Percentiles rank a stretch among this genome's conserved stretches.
phyloP scores from a whole-genome alignment of 305 asterid species.

The Salvia sclarea region DNA sequence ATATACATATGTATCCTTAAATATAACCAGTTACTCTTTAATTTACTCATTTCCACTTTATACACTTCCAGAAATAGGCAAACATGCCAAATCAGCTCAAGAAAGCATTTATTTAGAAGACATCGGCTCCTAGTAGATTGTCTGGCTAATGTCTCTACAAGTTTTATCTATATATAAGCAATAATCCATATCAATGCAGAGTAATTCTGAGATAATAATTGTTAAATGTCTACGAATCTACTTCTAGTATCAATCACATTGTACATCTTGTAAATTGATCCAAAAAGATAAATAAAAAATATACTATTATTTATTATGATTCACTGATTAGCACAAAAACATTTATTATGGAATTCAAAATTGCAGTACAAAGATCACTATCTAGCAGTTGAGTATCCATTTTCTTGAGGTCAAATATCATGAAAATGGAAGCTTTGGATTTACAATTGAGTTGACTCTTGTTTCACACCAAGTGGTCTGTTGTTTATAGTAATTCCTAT shows the following conservation, averaged over 20 bases:
- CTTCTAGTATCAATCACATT: not conserved
- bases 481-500: not conserved
- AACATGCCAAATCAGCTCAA: slow-evolving; percentile 14
- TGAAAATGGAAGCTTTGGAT: not conserved
- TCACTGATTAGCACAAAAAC: not conserved
- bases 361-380: not conserved
- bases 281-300: no score
- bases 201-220: not conserved
- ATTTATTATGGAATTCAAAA: not conserved
- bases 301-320: not conserved
- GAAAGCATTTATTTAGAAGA: slow-evolving; percentile 9
- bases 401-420: slow-evolving; percentile 1
- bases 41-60: not conserved
- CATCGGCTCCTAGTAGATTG: slow-evolving; percentile 15
- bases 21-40: not conserved
- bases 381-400: slow-evolving; percentile 12
- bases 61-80: slow-evolving; percentile 2
- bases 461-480: not conserved
- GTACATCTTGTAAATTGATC: not conserved
- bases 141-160: slow-evolving; percentile 1
- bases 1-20: not conserved
- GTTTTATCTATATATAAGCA: not conserved
- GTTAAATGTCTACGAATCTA: not conserved
- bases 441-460: not conserved
- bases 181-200: not conserved